Evolutionary conservation across 2,329 filamentous ascomycete genomes (phyloP).

Genomic region (Aspergillus sclerotialis): DNA sequence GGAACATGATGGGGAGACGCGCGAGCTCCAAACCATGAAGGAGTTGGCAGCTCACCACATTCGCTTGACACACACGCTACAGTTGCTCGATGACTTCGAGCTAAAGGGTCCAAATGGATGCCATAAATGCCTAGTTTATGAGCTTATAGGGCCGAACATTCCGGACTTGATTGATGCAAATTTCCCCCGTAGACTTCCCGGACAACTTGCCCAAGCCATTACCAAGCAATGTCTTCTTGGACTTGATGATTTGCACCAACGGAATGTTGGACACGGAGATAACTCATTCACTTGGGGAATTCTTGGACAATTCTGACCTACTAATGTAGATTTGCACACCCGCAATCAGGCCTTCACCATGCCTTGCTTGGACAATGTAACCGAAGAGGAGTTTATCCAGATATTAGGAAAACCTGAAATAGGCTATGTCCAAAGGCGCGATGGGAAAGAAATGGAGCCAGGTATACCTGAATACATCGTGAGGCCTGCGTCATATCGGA

Average conservation of each 20-base stretch:
- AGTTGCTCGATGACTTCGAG: constrained; percentile 94
- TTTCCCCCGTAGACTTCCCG: constrained; percentile 96
- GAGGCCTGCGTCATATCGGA: constrained; percentile 8
- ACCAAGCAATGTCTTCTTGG: constrained; percentile 95
- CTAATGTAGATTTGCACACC: constrained; percentile 21
- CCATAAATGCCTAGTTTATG: constrained; percentile 99
- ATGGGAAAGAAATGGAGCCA: constrained; percentile 14
- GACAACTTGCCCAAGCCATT: constrained; percentile 95
- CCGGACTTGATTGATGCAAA: constrained; percentile 94
- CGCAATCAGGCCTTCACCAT: constrained; percentile 21
- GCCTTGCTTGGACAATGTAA: constrained; percentile 7
- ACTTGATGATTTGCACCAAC: constrained; percentile 89
- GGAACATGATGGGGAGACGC: constrained; percentile 4
- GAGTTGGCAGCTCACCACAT: no score
- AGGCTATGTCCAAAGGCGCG: constrained; percentile 13
- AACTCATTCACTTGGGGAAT: no score
- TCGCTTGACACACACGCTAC: no score
- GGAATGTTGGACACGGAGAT: constrained; percentile 92
- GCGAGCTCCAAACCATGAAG: constrained; percentile 13
- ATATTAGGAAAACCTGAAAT: constrained; percentile 20
- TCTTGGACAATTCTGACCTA: constrained; percentile 9
- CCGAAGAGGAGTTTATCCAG: constrained; percentile 13
- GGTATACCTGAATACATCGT: constrained; percentile 20
- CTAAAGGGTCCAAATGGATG: constrained; percentile 95
- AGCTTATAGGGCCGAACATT: constrained; percentile 92